phyloP scores from a whole-genome alignment of 2,329 filamentous ascomycete species.

The Harringtonia aguacate region DNA sequence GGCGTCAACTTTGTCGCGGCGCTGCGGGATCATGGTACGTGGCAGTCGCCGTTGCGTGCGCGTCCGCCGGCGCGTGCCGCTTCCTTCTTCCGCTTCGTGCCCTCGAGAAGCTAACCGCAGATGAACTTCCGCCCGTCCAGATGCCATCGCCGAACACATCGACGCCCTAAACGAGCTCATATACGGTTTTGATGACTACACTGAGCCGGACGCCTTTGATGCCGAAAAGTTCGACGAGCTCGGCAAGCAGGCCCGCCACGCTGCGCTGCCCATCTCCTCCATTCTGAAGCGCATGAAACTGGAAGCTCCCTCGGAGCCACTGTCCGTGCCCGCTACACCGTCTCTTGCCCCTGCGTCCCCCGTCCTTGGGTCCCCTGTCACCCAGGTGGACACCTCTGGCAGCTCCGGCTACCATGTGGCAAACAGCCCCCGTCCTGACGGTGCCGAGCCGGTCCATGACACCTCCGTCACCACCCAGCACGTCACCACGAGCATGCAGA shows the following conservation, averaged over 20 bases:
- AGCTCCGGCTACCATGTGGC: neutral
- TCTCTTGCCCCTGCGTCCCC: neutral
- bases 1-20: constrained; percentile 37
- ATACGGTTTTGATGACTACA: constrained; percentile 47
- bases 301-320: constrained; percentile 14
- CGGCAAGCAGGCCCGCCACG: constrained; percentile 34
- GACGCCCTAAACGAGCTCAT: constrained; percentile 36
- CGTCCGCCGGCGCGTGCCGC: neutral
- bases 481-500: too few relatives aligned
- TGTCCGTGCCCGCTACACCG: neutral
- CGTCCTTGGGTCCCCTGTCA: neutral
- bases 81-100: too few relatives aligned
- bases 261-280: constrained; percentile 37
- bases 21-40: constrained; percentile 42
- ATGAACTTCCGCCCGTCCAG: too few relatives aligned
- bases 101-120: too few relatives aligned
- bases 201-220: constrained; percentile 40
- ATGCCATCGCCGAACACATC: constrained; percentile 37
- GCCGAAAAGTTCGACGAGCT: constrained; percentile 36
- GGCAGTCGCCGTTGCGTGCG: too few relatives aligned
- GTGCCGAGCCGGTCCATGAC: neutral
- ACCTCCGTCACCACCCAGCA: too few relatives aligned
- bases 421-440: neutral
- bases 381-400: neutral
- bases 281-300: constrained; percentile 45